Evolutionary conservation across 1,284 basidiomycete species (phyloP), one percentile per base, ranked within the genome.

Genomic region (Mycena citricolor): DNA sequence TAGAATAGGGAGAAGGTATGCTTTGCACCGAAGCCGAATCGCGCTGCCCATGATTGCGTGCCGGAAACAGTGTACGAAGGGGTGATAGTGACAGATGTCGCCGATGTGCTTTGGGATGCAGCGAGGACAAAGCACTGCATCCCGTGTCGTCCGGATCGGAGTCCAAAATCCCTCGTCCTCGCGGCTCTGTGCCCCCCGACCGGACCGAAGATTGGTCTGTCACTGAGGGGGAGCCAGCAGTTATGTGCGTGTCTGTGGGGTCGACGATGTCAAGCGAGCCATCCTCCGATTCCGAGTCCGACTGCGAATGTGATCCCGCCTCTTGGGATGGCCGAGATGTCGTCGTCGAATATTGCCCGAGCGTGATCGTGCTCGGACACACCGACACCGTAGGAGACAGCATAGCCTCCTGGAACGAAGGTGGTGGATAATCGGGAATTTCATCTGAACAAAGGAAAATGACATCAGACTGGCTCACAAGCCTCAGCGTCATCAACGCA

Each of bases 371-470:
- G 24, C 47, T 47, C 26, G 47, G 40, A 28, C 39, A 52, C 22
- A 52, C 47, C 10, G 47, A 44, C 3, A 42, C 29, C 6, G 42
- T 20, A 5, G 55, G 48, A 2, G 52, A 46, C 21, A 42, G 42
- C 10, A 57, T 55, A 2, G 56, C 56, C 33, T 57, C 56, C 30
- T 44, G 47, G 28, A 57, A 57, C 19, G 54, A 54, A 13, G 56
- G 56, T 4, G 56, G 56, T 10, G 56, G 56, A 34, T 57, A 55
- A 39, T 54, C 47, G 8, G 56, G 56, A 23, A 55, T 55, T 28
- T 54, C 52, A 14, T 50, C 52, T 47, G n/a, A 8, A 29, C 12
- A 26, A 22, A 24, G 17, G 16, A 32, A n/a, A 7, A 30, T 51
- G 2, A n/a, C 8, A 12, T 11, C 13, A 32, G 5, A n/a, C 29